Evolutionary conservation across 768 basidiomycete genomes (phyloP).

Genomic region (Amanita jacksonii): DNA sequence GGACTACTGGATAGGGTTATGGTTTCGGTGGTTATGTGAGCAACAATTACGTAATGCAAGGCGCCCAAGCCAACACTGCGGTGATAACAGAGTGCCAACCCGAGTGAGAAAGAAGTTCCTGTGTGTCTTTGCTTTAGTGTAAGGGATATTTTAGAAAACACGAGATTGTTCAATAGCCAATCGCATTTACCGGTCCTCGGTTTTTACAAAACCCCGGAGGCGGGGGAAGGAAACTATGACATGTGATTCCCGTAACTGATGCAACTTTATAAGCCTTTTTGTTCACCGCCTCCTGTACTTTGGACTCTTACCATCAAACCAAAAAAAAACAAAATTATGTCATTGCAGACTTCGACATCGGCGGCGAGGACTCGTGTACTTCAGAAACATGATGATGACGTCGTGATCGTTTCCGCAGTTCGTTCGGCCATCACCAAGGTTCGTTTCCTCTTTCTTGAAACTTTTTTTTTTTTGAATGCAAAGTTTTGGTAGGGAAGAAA

Average conservation of each 20-base stretch:
- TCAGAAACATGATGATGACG: conserved; percentile 71
- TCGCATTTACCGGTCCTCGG: no score
- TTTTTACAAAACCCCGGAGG: no score
- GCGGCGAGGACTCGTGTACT: conserved; percentile 51
- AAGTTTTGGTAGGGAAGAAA: conserved; percentile 51
- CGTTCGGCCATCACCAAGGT: conserved; percentile 93
- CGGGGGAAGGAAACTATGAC: neutral
- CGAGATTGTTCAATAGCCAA: no score
- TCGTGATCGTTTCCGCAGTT: conserved; percentile 83
- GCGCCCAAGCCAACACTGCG: no score
- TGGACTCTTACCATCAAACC: neutral
- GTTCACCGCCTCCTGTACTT: neutral
- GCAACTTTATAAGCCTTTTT: conserved; percentile 6
- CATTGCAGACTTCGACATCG: conserved; percentile 22
- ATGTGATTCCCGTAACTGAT: conserved; percentile 3
- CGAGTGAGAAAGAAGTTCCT: no score
- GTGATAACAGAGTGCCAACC: no score
- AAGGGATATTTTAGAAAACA: no score
- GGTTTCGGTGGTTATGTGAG: no score
- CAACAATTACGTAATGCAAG: no score
- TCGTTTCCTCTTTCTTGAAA: conserved; percentile 12
- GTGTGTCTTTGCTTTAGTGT: no score
- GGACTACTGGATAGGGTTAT: no score
- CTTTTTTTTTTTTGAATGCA: neutral
- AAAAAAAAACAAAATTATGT: no score